Conservation (phyloP, 768 basidiomycete species). For the Tephrocybe sp. region DNA sequence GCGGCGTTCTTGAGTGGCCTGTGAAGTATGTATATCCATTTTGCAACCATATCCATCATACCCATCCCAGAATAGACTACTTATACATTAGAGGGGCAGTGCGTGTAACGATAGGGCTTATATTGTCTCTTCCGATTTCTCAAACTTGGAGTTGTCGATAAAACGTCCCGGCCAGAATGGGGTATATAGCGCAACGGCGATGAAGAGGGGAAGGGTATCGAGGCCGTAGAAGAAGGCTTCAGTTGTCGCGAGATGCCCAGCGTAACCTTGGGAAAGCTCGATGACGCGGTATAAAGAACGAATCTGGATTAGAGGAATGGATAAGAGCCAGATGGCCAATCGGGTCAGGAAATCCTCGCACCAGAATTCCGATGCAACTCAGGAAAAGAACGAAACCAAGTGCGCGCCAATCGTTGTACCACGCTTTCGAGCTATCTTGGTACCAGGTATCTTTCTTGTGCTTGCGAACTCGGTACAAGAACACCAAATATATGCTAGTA, state of each 20-base stretch:
- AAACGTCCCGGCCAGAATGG: conserved; percentile 67
- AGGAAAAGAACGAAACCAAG: conserved; percentile 49
- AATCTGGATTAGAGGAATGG: conserved; percentile 36
- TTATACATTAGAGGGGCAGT: neutral
- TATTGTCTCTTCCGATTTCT: neutral
- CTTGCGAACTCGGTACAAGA: conserved; percentile 47
- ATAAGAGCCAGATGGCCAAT: neutral
- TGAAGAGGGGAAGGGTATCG: conserved; percentile 61
- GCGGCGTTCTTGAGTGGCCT: conserved; percentile 55
- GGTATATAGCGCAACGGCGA: conserved; percentile 55
- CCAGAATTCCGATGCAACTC: conserved; percentile 64
- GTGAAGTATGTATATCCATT: conserved; percentile 12
- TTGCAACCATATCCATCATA: neutral
- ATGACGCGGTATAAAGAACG: conserved; percentile 62
- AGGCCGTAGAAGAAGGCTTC: conserved; percentile 66
- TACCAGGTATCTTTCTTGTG: conserved; percentile 39
- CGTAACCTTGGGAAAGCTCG: conserved; percentile 62
- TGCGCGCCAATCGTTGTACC: conserved; percentile 59
- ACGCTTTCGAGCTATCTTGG: conserved; percentile 33
- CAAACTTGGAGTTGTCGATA: conserved; percentile 25
- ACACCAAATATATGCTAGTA: conserved; percentile 45
- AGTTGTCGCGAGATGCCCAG: conserved; percentile 52
- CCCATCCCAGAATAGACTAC: neutral
- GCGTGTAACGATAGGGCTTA: neutral
- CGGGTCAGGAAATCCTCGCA: conserved; percentile 25